Evolutionary conservation across 2,329 filamentous ascomycete species (phyloP), one percentile per base, ranked within the genome.

Genomic region (Fusarium falciforme): DNA sequence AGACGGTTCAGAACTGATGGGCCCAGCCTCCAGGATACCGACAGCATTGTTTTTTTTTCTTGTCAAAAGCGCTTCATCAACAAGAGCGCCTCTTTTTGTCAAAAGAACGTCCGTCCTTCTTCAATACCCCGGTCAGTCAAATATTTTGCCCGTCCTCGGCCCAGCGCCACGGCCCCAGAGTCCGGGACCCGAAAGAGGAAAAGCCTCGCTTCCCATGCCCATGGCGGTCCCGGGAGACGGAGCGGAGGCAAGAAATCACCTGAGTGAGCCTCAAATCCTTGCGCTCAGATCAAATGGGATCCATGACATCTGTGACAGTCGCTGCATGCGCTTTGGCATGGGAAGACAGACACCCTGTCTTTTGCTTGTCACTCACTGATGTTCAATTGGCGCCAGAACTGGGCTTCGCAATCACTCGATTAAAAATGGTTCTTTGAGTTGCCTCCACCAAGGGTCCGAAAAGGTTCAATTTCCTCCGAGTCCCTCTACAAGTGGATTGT

Each of bases 211-310:
- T 55, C 59, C 27, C 27, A 8, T 27, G 27, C 27, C 27, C 27
- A 55, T 42, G 47, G 64, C 40, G 35, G 16, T 16, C 35, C 42
- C 59, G 22, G 65, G 57, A 66, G 60, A 67, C 70, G 55, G 55
- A 42, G 66, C 40, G 47, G 31, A 55, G 31, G 31, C n/a, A 33
- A 22, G 22, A 33, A 73, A 71, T 58, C 63, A 65, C 62, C 67
- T 66, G 60, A 62, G 63, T 59, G 67, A 74, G 67, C 71, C 71
- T 74, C 71, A 52, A 52, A 68, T 63, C 42, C 42, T 58, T 61
- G 29, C 49, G 61, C 63, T 47, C 54, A 42, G 31, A 42, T 47
- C n/a, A 61, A n/a, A 61, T 49, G 38, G 38, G 35, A n/a, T 36
- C 40, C 35, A 33, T 42, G 42, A 31, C n/a, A 44, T 36, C 20